These are phyloP conservation scores for Aureobasidium lini DNA, from an alignment of 2,329 filamentous ascomycete genomes.

Conservation along the genomic window DNA sequence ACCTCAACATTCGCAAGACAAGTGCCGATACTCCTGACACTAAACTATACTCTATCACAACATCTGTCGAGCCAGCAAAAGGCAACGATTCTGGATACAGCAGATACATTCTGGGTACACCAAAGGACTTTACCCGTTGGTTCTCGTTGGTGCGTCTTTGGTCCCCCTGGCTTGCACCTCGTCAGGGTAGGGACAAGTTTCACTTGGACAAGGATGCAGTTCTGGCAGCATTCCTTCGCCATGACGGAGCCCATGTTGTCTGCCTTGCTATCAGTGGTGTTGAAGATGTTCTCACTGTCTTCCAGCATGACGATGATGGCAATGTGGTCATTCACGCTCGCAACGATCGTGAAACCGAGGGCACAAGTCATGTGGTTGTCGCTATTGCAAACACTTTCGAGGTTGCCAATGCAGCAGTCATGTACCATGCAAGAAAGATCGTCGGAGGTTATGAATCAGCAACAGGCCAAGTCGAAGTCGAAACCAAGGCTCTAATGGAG, in stretches of 20 bases:
- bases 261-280: constrained; percentile 71
- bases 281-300: constrained; percentile 60
- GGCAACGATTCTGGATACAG: constrained; percentile 52
- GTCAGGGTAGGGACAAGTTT: constrained; percentile 65
- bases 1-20: constrained; percentile 47
- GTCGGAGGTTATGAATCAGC: constrained; percentile 39
- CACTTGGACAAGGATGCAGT: constrained; percentile 69
- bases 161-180: constrained; percentile 80
- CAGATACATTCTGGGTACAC: constrained; percentile 53
- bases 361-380: constrained; percentile 57
- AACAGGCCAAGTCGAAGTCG: constrained; percentile 36
- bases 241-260: constrained; percentile 66
- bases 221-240: constrained; percentile 67
- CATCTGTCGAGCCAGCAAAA: constrained; percentile 48
- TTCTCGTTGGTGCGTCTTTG: constrained; percentile 74
- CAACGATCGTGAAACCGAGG: constrained; percentile 57
- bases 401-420: constrained; percentile 66
- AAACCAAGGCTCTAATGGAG: constrained; percentile 40
- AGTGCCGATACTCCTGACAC: constrained; percentile 62
- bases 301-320: constrained; percentile 59
- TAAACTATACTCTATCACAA: constrained; percentile 61
- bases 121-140: constrained; percentile 62
- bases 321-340: constrained; percentile 60
- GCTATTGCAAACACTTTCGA: constrained; percentile 68
- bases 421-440: constrained; percentile 77